Percentiles rank a stretch among this genome's conserved stretches.
These are phyloP conservation scores for Debaryomyces psychrophilus DNA, from an alignment of 1,139 yeast genomes.

Conservation along the genomic window DNA sequence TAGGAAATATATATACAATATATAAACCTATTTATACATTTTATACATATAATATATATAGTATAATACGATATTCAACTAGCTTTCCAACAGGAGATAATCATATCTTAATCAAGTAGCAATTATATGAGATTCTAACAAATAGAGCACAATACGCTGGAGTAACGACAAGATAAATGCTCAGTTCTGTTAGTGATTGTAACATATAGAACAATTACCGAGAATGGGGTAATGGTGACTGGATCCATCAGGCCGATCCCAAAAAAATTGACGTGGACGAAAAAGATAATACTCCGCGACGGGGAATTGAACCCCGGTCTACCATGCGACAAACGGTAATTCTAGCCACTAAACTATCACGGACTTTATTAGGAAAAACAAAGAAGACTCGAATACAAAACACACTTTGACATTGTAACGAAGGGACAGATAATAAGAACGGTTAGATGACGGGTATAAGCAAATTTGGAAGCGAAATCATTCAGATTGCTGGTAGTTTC, in stretches of 20 bases:
- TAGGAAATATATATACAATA: too few relatives aligned
- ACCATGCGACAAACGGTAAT: slow-evolving; percentile 60
- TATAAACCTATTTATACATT: too few relatives aligned
- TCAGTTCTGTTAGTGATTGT: not conserved
- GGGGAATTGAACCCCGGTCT: slow-evolving; percentile 75
- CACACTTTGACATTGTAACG: too few relatives aligned
- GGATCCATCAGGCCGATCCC: not conserved
- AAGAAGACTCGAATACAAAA: too few relatives aligned
- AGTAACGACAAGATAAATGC: not conserved
- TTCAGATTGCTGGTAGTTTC: too few relatives aligned
- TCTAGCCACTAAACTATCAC: slow-evolving; percentile 55
- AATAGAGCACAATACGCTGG: too few relatives aligned
- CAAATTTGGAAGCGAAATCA: too few relatives aligned
- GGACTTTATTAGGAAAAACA: slow-evolving; percentile 31
- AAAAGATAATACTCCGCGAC: slow-evolving; percentile 53
- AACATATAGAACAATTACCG: not conserved
- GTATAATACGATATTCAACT: too few relatives aligned
- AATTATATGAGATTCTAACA: not conserved
- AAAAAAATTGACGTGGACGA: not conserved
- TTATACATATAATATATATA: too few relatives aligned
- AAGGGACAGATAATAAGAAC: too few relatives aligned
- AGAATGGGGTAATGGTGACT: slow-evolving; percentile 1
- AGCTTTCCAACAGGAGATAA: too few relatives aligned
- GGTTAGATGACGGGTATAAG: too few relatives aligned
- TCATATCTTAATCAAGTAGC: not conserved